phyloP scores from a whole-genome alignment of 805 yeast species.

The Torulaspora indica region DNA sequence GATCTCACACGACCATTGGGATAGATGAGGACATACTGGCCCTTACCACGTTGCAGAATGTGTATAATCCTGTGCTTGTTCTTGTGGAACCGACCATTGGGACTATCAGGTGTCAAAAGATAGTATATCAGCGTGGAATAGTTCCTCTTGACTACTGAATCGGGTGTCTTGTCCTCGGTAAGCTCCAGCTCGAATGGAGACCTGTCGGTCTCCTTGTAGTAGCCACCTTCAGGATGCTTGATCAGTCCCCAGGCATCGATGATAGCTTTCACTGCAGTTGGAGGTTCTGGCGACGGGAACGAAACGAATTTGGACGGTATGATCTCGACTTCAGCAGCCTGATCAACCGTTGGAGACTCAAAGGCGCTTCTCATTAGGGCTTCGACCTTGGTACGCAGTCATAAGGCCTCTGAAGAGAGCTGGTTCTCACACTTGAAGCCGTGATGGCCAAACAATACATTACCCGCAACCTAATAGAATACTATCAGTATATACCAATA shows the following conservation, averaged over 20 bases:
- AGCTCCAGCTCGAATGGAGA: conserved; percentile 42
- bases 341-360: conserved; percentile 16
- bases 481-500: conserved; percentile 3
- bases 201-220: conserved; percentile 53
- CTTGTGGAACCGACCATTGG: conserved; percentile 48
- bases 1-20: conserved; percentile 48
- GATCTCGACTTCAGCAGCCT: conserved; percentile 15
- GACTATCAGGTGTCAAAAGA: conserved; percentile 47
- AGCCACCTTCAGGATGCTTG: conserved; percentile 55
- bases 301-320: conserved; percentile 17
- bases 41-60: conserved; percentile 51
- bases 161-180: conserved; percentile 24
- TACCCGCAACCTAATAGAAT: neutral
- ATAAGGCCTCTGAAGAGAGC: neutral
- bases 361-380: conserved; percentile 1
- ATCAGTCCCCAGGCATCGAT: conserved; percentile 37
- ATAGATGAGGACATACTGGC: conserved; percentile 49
- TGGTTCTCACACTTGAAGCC: neutral
- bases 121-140: conserved; percentile 51
- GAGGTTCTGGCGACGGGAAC: conserved; percentile 22
- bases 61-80: conserved; percentile 53
- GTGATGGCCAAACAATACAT: neutral
- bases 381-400: neutral
- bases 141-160: conserved; percentile 32
- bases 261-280: conserved; percentile 30